Evolutionary conservation across 257 asterid species (phyloP).

Genomic region (Solanum verrucosum): DNA sequence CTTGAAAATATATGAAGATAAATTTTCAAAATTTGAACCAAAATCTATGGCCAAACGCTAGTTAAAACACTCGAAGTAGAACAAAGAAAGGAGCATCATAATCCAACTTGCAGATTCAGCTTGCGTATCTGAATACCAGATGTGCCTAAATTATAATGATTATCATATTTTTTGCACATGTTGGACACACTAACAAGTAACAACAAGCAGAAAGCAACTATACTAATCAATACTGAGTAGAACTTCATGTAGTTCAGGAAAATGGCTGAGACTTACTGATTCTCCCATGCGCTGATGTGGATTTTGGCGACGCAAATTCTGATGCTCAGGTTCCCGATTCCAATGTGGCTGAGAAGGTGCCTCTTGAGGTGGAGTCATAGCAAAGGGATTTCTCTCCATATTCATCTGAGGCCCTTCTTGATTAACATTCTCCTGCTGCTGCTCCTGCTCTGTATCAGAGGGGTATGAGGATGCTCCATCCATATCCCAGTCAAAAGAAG

Average conservation of each 20-base stretch:
- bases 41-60: neutral
- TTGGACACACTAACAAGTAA: neutral
- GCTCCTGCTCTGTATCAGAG: slow-evolving; percentile 35
- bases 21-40: neutral
- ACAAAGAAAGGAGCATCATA: neutral
- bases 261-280: neutral
- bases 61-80: neutral
- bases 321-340: slow-evolving; percentile 36
- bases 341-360: slow-evolving; percentile 29
- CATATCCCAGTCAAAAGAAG: slow-evolving; percentile 53
- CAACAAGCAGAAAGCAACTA: neutral
- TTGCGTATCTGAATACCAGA: neutral
- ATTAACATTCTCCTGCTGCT: slow-evolving; percentile 26
- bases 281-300: slow-evolving; percentile 21
- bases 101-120: neutral
- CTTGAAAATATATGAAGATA: neutral
- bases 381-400: slow-evolving; percentile 25
- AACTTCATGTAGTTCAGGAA: neutral
- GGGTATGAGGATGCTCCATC: slow-evolving; percentile 41
- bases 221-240: neutral
- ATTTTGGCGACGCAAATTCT: slow-evolving; percentile 31
- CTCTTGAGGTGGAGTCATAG: slow-evolving; percentile 22
- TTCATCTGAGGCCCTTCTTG: slow-evolving; percentile 19
- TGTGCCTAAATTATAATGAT: neutral
- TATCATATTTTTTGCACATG: neutral